phyloP scores from a whole-genome alignment of 176 grass and related monocot species.

The Luzula sylvatica region DNA sequence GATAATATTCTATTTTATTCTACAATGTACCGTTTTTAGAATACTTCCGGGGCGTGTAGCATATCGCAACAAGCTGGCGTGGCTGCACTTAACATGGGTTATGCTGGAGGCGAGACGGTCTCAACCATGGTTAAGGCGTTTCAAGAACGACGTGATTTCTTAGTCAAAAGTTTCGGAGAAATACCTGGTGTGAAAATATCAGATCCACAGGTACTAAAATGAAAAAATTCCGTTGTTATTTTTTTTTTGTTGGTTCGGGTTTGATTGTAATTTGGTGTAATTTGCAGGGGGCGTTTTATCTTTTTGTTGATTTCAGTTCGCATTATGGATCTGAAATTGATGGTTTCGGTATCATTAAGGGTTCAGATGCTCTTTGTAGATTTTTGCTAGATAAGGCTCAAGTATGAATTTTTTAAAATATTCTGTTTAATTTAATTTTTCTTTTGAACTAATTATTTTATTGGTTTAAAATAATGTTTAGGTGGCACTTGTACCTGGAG shows the following conservation, averaged over 20 bases:
- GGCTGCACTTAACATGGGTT: conserved; percentile 77
- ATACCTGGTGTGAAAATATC: conserved; percentile 70
- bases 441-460: not conserved
- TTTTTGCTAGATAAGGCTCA: conserved; percentile 82
- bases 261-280: conserved; percentile 16
- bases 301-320: conserved; percentile 86
- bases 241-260: too few relatives aligned
- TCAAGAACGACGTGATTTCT: conserved; percentile 71
- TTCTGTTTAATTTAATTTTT: not conserved
- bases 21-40: too few relatives aligned
- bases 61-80: conserved; percentile 93
- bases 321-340: conserved; percentile 74
- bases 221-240: too few relatives aligned
- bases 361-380: conserved; percentile 72
- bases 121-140: conserved; percentile 90
- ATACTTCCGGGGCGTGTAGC: conserved; percentile 81
- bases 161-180: conserved; percentile 64
- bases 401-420: conserved; percentile 20
- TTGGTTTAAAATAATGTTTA: too few relatives aligned
- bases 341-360: conserved; percentile 58
- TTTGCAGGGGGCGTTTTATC: conserved; percentile 84
- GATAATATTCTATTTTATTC: too few relatives aligned
- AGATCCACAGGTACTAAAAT: conserved; percentile 55
- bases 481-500: conserved; percentile 85
- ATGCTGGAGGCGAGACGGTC: conserved; percentile 77